phyloP scores from a whole-genome alignment of 352 stramenopile species.

The Phytophthora cryptogea region DNA sequence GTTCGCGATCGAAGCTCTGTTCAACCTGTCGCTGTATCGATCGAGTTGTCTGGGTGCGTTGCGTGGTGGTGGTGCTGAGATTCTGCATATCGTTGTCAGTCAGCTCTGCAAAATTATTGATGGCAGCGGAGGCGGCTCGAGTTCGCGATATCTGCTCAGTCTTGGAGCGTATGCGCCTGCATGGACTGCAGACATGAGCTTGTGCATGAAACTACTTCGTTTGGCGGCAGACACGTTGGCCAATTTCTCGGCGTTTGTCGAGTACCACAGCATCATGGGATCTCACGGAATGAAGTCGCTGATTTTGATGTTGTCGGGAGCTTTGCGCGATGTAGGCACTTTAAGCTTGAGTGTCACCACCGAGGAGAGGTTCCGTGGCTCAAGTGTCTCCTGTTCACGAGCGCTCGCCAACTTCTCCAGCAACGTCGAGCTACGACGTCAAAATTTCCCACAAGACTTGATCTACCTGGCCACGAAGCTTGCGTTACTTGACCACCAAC shows the following conservation, averaged over 20 bases:
- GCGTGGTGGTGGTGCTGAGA: slow-evolving; percentile 63
- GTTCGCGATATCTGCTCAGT: slow-evolving; percentile 20
- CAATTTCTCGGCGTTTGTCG: slow-evolving; percentile 69
- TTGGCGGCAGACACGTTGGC: slow-evolving; percentile 63
- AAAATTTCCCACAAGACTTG: slow-evolving; percentile 56
- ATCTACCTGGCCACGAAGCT: slow-evolving; percentile 58
- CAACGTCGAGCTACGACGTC: slow-evolving; percentile 55
- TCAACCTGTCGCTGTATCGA: slow-evolving; percentile 72
- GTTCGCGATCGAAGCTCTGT: slow-evolving; percentile 70
- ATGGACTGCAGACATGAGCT: slow-evolving; percentile 28
- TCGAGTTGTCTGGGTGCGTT: slow-evolving; percentile 55
- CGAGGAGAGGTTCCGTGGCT: slow-evolving; percentile 50
- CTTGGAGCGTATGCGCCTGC: slow-evolving; percentile 3
- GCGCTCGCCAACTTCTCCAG: slow-evolving; percentile 73
- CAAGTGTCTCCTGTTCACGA: slow-evolving; percentile 55
- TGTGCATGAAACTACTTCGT: slow-evolving; percentile 42
- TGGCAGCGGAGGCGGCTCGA: slow-evolving; percentile 29
- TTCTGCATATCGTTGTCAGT: slow-evolving; percentile 50
- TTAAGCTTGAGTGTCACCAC: slow-evolving; percentile 35
- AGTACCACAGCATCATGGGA: slow-evolving; percentile 61
- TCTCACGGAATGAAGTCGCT: slow-evolving; percentile 58
- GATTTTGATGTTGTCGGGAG: slow-evolving; percentile 45
- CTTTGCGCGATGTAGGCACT: slow-evolving; percentile 54
- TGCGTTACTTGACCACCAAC: slow-evolving; percentile 48
- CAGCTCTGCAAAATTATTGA: slow-evolving; percentile 54